Conservation (phyloP, 139 green algal species). For the Coccomyxa sp. region DNA sequence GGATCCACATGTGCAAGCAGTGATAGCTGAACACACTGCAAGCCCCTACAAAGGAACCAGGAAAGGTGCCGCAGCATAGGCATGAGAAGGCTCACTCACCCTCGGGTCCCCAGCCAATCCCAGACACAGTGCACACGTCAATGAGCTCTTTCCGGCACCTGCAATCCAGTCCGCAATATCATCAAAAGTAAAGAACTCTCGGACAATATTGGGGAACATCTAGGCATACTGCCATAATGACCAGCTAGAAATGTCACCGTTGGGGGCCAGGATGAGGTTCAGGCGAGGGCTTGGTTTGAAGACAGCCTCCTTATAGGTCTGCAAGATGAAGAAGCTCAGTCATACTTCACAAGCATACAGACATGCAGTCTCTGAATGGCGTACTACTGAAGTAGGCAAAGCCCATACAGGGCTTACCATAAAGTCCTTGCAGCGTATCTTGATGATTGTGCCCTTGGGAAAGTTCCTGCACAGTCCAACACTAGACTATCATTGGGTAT, state of each 20-base stretch:
- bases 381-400: not conserved
- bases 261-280: constrained; percentile 94
- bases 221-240: not conserved
- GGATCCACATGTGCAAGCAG: not conserved
- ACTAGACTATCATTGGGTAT: not conserved
- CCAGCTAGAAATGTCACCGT: constrained; percentile 51
- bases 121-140: constrained; percentile 89
- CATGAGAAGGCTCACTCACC: constrained; percentile 6
- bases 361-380: not conserved
- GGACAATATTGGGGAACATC: not conserved
- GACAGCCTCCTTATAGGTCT: constrained; percentile 71
- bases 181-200: not conserved
- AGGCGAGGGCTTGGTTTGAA: constrained; percentile 71
- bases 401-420: not conserved
- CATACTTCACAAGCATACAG: not conserved
- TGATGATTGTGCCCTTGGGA: not conserved
- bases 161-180: constrained; percentile 9
- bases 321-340: constrained; percentile 7
- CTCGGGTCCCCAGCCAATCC: constrained; percentile 65
- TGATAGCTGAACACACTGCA: not conserved
- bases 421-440: not conserved
- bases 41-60: not conserved
- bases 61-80: not conserved
- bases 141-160: constrained; percentile 89
- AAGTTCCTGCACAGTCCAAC: not conserved